phyloP scores from a whole-genome alignment of 768 basidiomycete genomes.

The Dentipellis fragilis region DNA sequence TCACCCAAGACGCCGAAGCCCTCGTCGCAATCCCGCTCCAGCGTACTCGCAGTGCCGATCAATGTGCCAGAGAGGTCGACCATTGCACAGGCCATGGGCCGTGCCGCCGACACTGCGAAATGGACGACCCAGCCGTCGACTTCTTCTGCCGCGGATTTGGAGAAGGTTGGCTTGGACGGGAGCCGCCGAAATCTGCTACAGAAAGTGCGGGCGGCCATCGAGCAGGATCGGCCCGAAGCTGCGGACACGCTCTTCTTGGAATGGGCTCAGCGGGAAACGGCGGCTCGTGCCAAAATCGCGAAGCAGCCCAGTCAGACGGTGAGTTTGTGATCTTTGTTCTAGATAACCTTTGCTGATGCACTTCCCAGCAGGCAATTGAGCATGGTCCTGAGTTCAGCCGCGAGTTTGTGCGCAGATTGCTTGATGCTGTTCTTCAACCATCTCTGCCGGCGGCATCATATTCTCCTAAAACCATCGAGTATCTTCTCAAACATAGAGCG shows the following conservation, averaged over 20 bases:
- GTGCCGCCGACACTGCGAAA: conserved; percentile 28
- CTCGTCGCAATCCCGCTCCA: conserved; percentile 28
- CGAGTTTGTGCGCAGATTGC: conserved; percentile 49
- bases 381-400: conserved; percentile 23
- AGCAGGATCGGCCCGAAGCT: conserved; percentile 32
- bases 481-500: conserved; percentile 45
- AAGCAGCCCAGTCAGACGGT: not conserved
- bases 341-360: no score
- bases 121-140: conserved; percentile 32
- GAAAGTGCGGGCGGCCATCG: conserved; percentile 30
- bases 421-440: conserved; percentile 40
- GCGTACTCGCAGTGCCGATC: conserved; percentile 51
- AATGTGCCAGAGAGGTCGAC: conserved; percentile 44
- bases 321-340: not conserved
- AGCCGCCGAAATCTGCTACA: conserved; percentile 25
- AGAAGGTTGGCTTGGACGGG: conserved; percentile 11
- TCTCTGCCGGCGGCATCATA: conserved; percentile 28
- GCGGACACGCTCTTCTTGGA: conserved; percentile 53
- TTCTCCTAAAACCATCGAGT: conserved; percentile 43
- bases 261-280: conserved; percentile 33
- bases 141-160: conserved; percentile 1
- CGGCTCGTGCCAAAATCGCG: not conserved
- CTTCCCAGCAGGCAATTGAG: not conserved
- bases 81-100: conserved; percentile 55
- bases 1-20: conserved; percentile 23